Base-by-base conservation (phyloP, 129 eudicot species). In the Solidago caesia region DNA sequence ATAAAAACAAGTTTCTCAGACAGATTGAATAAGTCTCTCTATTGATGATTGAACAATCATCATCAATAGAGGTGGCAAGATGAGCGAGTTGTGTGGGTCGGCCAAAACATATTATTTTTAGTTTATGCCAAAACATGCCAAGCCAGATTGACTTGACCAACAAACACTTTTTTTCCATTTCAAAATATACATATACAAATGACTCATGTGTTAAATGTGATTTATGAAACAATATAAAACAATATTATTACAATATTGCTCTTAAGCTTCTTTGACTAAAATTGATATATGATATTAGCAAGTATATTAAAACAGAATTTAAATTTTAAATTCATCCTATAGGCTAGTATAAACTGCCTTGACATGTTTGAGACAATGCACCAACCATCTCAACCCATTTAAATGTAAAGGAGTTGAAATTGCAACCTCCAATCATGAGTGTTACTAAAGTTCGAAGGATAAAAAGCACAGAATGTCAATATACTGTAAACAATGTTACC, bases 401-500 rank as follows among this genome's bases (percentile, higher is more conserved):
- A 16, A 5, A n/a, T 5, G 27, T 21, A 58, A 5, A 58, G 15
- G 27, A 3, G 27, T 64, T 27, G 0, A 42, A 43, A 62, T 41
- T 42, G 21, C 25, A 26, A 64, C 49, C 70, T 58, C 51, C 43
- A 64, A 71, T 75, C 55, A 75, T 41, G 39, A 33, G 39, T 33
- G 39, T 41, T 15, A 74, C 41, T 33, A 63, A 2, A 59, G 47
- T 64, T 63, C 13, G 63, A 63, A 63, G 59, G 2, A 49, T 33
- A 60, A 27, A 62, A 43, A 73, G 26, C 13, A 14, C 68, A 7
- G 39, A 5, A 10, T 42, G 15, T 14, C 43, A 44, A 41, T 59
- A 56, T 26, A 39, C 44, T 14, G 10, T 27, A 80, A 61, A 75
- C 21, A 52, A 39, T 63, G 41, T 60, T 83, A 94, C 98, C 97